Percentiles rank a stretch among this genome's conserved stretches.
Conservation (phyloP, 2,329 filamentous ascomycete species). For the Monosporascus sp. region DNA sequence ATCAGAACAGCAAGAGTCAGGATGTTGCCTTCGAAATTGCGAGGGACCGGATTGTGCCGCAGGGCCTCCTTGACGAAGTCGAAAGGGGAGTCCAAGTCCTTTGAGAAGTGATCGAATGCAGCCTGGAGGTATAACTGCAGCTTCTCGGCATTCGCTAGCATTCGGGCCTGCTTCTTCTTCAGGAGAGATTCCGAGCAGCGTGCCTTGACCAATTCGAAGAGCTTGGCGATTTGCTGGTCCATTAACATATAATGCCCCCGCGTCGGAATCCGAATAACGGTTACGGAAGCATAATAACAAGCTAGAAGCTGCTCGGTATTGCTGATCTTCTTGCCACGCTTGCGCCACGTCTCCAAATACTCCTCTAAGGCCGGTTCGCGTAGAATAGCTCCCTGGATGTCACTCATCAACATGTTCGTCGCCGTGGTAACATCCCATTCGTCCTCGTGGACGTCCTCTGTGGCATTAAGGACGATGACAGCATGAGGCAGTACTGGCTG, state of each 20-base stretch:
- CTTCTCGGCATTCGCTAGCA: constrained; percentile 24
- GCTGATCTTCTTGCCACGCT: constrained; percentile 34
- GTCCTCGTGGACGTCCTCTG: constrained; percentile 30
- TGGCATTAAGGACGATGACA: constrained; percentile 46
- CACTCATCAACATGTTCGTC: constrained; percentile 32
- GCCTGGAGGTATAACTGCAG: constrained; percentile 26
- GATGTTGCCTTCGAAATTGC: constrained; percentile 27
- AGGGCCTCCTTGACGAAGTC: constrained; percentile 28
- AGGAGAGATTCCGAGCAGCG: constrained; percentile 34
- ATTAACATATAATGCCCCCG: constrained; percentile 35
- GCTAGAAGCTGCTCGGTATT: constrained; percentile 39
- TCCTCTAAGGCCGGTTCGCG: constrained; percentile 29
- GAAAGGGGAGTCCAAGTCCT: constrained; percentile 25
- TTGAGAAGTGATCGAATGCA: constrained; percentile 27
- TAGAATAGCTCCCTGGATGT: constrained; percentile 27
- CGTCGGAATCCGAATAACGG: constrained; percentile 41
- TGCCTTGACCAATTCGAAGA: constrained; percentile 36
- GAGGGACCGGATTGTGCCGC: constrained; percentile 24
- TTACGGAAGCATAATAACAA: constrained; percentile 45
- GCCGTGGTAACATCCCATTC: constrained; percentile 37
- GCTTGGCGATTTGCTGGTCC: constrained; percentile 39
- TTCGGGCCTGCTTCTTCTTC: constrained; percentile 36
- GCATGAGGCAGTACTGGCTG: constrained; percentile 50
- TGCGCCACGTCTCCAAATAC: constrained; percentile 36
- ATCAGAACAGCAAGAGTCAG: constrained; percentile 23